Base-by-base conservation (phyloP, 257 asterid species). In the Agastache rugosa region DNA sequence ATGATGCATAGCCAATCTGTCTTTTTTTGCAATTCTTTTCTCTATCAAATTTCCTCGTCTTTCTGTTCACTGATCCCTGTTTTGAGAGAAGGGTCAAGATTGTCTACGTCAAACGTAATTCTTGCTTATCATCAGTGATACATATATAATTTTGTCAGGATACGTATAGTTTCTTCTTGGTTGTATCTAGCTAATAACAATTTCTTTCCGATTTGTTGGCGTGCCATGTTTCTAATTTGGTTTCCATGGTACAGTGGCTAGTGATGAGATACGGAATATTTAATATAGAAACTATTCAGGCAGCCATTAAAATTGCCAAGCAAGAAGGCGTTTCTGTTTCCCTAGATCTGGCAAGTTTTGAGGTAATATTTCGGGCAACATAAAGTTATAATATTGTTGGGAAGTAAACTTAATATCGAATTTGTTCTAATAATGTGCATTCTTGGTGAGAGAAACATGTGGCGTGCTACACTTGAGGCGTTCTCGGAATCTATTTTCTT, bases 271-370 rank as follows among this genome's bases (percentile, higher is more conserved):
- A 95, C 64, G 91, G 96, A 25, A 85, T 83, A 67, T 62, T 85
- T 27, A 92, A 90, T 58, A 54, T 92, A 48, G 98, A 95, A 79
- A 83, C 88, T 71, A 95, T 92, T 54, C 81, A 83, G 63, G 84
- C 82, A 7, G 97, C 99, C 79, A 82, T 92, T 79, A 83, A 74
- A 77, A 84, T 95, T 27, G 99, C 99, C 75, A 95, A 92, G 79
- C 86, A 83, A 84, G 98, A 89, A 84, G 98, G 98, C 12, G 82
- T 92, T 73, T 80, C 16, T n/a, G 88, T 95, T 76, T 95, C 99
- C 8, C 90, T 95, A 0, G 99, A 95, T 76, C 86, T 95, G 11
- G 99, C 99, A 67, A 95, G 99, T 81, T 95, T 95, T 80, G 99
- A 95, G 99, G 98, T 95, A 86, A 60, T 47, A 50, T 65, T 42